These are phyloP conservation scores for Citrus unshiu DNA, from an alignment of 345 rosid genomes.

Conservation along the genomic window DNA sequence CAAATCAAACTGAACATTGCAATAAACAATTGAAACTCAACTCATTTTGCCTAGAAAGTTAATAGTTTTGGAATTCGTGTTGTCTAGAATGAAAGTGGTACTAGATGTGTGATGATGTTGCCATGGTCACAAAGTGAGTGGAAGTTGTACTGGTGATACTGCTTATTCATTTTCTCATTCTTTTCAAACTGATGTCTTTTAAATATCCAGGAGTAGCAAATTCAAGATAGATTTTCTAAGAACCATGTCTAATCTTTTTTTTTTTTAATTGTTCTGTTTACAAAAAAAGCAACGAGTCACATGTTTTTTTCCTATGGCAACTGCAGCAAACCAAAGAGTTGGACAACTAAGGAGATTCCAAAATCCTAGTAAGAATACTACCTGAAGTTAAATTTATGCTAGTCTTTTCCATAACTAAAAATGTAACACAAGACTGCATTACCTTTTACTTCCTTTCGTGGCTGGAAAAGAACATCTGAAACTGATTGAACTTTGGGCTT, in stretches of 20 bases:
- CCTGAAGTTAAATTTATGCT: background rate
- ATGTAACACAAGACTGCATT: slow-evolving; percentile 1
- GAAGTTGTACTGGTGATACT: background rate
- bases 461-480: slow-evolving; percentile 32
- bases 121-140: background rate
- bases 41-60: background rate
- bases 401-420: background rate
- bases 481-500: slow-evolving; percentile 33
- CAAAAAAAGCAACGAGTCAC: background rate
- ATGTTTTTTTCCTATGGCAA: background rate
- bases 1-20: background rate
- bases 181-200: background rate
- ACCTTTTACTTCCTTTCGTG: slow-evolving; percentile 34
- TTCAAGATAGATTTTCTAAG: background rate
- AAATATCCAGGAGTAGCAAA: background rate
- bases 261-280: no score
- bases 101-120: background rate
- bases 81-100: background rate
- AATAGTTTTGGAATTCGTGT: no score
- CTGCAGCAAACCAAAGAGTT: background rate
- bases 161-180: background rate
- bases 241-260: background rate
- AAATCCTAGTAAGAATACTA: background rate
- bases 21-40: background rate
- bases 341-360: background rate